A percentile compares a stretch with the other conserved stretches of the same genome.
These are phyloP conservation scores for Clitopilus hobsonii DNA, from an alignment of 768 basidiomycete genomes.

Conservation along the genomic window DNA sequence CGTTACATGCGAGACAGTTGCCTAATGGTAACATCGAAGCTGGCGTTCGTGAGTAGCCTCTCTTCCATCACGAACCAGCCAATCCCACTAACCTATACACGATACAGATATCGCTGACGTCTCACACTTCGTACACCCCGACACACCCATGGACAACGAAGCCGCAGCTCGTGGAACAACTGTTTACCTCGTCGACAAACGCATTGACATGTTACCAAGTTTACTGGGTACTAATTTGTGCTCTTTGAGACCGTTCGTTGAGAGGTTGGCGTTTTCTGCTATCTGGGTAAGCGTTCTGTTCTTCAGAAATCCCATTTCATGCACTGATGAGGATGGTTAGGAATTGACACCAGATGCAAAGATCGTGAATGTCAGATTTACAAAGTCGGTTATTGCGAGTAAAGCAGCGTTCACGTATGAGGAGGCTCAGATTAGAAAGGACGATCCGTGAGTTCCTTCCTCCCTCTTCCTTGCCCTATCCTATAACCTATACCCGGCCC, in stretches of 20 bases:
- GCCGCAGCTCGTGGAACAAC: slow-evolving; percentile 96
- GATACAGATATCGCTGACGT: slow-evolving; percentile 99
- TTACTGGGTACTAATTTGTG: slow-evolving; percentile 95
- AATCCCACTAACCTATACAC: neutral
- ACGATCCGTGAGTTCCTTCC: slow-evolving; percentile 65
- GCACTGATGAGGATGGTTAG: slow-evolving; percentile 37
- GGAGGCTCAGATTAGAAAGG: slow-evolving; percentile 91
- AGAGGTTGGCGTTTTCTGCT: slow-evolving; percentile 90
- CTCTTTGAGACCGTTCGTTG: slow-evolving; percentile 87
- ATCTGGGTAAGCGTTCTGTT: slow-evolving; percentile 68
- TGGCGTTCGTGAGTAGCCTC: slow-evolving; percentile 81
- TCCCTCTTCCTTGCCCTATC: neutral
- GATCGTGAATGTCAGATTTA: slow-evolving; percentile 86
- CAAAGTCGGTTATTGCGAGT: slow-evolving; percentile 94
- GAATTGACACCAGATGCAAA: slow-evolving; percentile 87
- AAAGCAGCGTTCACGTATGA: slow-evolving; percentile 97
- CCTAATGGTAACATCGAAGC: slow-evolving; percentile 95
- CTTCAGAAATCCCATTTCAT: neutral
- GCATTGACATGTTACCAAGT: slow-evolving; percentile 96
- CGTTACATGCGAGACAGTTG: slow-evolving; percentile 81
- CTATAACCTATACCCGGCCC: neutral
- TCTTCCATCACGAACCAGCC: neutral
- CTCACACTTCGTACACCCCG: slow-evolving; percentile 89
- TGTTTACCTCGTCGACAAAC: slow-evolving; percentile 96
- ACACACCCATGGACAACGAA: slow-evolving; percentile 95